phyloP scores from a whole-genome alignment of 2,329 filamentous ascomycete genomes.

The Ceratocystis ficicola region DNA sequence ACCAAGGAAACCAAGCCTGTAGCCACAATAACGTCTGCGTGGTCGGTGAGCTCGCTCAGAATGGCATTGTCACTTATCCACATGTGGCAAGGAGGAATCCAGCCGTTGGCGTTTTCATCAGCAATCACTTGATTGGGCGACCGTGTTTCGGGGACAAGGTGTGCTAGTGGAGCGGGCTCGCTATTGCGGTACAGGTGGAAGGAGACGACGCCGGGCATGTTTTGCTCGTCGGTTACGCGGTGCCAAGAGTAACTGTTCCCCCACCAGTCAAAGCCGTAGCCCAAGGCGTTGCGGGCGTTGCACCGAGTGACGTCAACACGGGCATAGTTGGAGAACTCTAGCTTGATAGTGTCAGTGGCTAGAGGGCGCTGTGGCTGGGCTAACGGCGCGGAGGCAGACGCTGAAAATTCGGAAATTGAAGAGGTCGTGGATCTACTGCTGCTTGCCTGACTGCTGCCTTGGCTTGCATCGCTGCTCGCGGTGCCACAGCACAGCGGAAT shows the following conservation, averaged over 20 bases:
- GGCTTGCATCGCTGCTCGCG: neutral
- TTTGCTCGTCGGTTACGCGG: conserved; percentile 56
- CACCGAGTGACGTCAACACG: conserved; percentile 72
- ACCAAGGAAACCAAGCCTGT: conserved; percentile 82
- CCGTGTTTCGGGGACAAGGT: conserved; percentile 71
- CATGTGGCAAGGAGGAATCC: conserved; percentile 83
- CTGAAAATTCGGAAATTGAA: conserved; percentile 10
- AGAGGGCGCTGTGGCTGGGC: conserved; percentile 29
- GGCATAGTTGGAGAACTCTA: conserved; percentile 96
- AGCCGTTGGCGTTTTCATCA: conserved; percentile 69
- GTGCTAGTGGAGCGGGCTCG: conserved; percentile 54
- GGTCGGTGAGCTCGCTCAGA: conserved; percentile 58
- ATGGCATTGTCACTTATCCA: conserved; percentile 70
- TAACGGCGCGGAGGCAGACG: conserved; percentile 24
- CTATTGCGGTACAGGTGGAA: conserved; percentile 68
- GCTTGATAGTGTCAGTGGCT: conserved; percentile 67
- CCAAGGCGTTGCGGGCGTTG: conserved; percentile 48
- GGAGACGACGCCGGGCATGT: conserved; percentile 52
- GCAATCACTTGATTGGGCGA: conserved; percentile 56
- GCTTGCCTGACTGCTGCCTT: neutral
- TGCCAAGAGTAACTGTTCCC: conserved; percentile 75
- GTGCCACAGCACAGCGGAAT: neutral
- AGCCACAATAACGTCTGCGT: conserved; percentile 78
- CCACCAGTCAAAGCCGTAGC: conserved; percentile 93
- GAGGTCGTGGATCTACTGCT: conserved; percentile 14